These are phyloP conservation scores for Papilionanthe hybrid DNA, from an alignment of 116 monocot genomes.

Conservation along the genomic window DNA sequence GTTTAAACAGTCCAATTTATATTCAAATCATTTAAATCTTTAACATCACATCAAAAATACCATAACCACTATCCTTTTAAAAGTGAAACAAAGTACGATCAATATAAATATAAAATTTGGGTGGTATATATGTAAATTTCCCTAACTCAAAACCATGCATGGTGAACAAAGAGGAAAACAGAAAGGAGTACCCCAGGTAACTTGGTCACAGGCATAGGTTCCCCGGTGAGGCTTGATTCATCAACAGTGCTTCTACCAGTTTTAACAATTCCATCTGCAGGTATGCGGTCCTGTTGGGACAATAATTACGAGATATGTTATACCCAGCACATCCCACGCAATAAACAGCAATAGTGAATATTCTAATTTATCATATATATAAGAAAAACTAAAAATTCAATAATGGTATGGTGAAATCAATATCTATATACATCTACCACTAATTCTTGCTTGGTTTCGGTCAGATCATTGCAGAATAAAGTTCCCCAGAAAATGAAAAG, in stretches of 20 bases:
- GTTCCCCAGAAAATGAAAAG: background rate
- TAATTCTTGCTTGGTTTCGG: background rate
- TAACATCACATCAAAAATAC: too few relatives aligned
- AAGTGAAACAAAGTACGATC: too few relatives aligned
- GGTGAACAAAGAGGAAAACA: background rate
- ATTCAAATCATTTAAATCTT: too few relatives aligned
- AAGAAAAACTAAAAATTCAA: background rate
- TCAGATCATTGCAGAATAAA: background rate
- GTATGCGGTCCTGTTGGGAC: constrained; percentile 74
- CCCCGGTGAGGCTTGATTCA: constrained; percentile 97
- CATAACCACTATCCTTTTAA: too few relatives aligned
- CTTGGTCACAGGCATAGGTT: constrained; percentile 91
- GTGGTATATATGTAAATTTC: too few relatives aligned
- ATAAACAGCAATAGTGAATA: background rate
- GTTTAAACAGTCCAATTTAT: too few relatives aligned
- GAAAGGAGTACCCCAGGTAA: constrained; percentile 67
- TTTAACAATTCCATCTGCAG: constrained; percentile 94
- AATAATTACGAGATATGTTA: background rate
- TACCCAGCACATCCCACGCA: background rate
- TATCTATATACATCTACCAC: background rate
- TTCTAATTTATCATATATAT: background rate
- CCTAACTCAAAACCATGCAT: constrained; percentile 1
- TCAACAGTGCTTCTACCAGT: constrained; percentile 93
- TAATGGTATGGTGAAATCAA: background rate
- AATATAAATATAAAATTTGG: too few relatives aligned